Base-by-base conservation (phyloP, 306 rosid genomes). In the Ochetophila trinervis region DNA sequence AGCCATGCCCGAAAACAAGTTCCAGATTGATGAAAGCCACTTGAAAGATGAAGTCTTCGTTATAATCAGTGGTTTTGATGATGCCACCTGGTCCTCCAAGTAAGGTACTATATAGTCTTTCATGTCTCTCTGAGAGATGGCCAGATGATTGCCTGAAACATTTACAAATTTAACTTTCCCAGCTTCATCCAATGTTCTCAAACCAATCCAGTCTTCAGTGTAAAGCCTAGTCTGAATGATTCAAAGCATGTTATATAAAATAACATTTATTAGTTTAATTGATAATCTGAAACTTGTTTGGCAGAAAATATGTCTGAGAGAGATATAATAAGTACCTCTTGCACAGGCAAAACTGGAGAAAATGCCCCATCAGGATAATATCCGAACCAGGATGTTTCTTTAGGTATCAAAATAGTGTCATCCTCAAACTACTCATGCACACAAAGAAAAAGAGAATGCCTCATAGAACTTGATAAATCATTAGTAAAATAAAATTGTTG, bases 191-290 rank as follows among this genome's bases (percentile, higher is more conserved):
- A 92, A 60, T 45, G 80, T 86, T 82, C 76, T 92, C 77, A 89
- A 74, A 45, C 96, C 98, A 72, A 89, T 92, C 96, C 96, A 92
- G 56, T 92, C 95, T 63, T 89, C 95, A 8, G 23, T 70, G 76
- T 89, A 92, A 35, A 92, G 93, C 73, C 65, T 19, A 7, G 96
- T 92, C 98, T 92, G 88, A 77, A 73, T 30, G 50, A 21, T 22
- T 5, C 5, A 37, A 78, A 78, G 55, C 71, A 69, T 44, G 80
- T 47, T 42, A 24, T 8, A 52, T 24, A 2, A 47, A 50, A 9
- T 12, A 40, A 40, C 12, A 17, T 24, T 12, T 20, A 47, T 45
- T 48, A 47, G 19, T n/a, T n/a, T n/a, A n/a, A 27, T 27, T 27
- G 32, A 27, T 27, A 27, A 27, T 8, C 19, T 22, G 17, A 55